Evolutionary conservation across 257 asterid genomes (phyloP).

Genomic region (Voacanga thouarsii): DNA sequence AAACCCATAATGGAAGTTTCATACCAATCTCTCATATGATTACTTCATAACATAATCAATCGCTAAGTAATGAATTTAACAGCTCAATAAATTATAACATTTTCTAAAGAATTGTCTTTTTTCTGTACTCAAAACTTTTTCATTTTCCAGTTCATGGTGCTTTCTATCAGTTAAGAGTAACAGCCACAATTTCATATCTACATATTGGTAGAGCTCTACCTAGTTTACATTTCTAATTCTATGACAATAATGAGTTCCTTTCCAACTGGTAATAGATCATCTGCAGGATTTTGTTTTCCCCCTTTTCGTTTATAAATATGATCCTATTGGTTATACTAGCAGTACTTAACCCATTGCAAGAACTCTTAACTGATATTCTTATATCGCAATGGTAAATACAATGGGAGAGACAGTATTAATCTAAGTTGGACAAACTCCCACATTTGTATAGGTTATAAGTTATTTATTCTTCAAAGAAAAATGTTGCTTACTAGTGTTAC

Average conservation of each 20-base stretch:
- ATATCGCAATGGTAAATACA: neutral
- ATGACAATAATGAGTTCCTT: neutral
- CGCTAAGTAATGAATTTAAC: no score
- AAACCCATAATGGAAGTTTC: no score
- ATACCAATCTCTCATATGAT: no score
- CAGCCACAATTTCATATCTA: neutral
- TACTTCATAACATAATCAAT: no score
- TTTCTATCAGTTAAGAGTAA: neutral
- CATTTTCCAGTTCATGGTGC: neutral
- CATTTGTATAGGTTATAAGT: neutral
- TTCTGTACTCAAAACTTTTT: neutral
- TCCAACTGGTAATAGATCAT: neutral
- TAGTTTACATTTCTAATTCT: neutral
- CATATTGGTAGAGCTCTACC: neutral
- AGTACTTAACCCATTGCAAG: neutral
- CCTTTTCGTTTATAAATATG: no score
- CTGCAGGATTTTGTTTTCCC: neutral
- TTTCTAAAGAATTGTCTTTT: no score
- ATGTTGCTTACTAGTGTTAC: neutral
- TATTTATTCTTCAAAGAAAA: neutral
- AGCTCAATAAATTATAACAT: no score
- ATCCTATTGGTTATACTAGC: neutral
- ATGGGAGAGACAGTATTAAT: neutral
- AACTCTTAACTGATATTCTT: neutral
- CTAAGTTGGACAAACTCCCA: neutral